Conservation (phyloP, 192 early-diverging fungal genomes). For the Geosiphon pyriformis region DNA sequence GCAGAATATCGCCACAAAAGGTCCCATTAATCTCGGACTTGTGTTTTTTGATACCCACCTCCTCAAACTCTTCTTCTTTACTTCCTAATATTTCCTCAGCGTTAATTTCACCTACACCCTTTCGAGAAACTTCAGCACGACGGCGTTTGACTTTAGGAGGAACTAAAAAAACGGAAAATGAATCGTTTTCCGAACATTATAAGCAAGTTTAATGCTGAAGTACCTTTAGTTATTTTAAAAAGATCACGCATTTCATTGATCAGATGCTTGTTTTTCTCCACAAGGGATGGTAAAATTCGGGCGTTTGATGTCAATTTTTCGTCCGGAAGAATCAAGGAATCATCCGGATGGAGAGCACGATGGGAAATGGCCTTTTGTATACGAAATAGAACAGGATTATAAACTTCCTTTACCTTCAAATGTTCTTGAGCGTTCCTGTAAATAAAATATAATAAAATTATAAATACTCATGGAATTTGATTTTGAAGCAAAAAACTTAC, state of each 20-base stretch:
- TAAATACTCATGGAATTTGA: not conserved
- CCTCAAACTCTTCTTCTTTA: conserved; percentile 28
- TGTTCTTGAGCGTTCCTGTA: conserved; percentile 40
- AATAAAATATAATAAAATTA: not conserved
- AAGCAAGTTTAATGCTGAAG: not conserved
- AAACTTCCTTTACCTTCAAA: conserved; percentile 46
- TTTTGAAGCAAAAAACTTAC: conserved; percentile 29
- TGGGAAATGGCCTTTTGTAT: conserved; percentile 51
- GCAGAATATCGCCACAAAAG: not conserved
- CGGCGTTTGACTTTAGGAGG: conserved; percentile 29
- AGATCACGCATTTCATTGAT: conserved; percentile 41
- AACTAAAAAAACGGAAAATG: not conserved
- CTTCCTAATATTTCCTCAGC: conserved; percentile 13
- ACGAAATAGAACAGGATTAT: conserved; percentile 57
- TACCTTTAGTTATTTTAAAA: conserved; percentile 55
- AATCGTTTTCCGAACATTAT: not conserved
- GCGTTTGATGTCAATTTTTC: conserved; percentile 41
- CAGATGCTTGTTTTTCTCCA: conserved; percentile 36
- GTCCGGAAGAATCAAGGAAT: conserved; percentile 46
- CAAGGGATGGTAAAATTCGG: conserved; percentile 36
- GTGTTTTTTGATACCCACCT: conserved; percentile 27
- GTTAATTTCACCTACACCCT: conserved; percentile 5
- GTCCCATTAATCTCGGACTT: conserved; percentile 15
- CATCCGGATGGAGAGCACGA: conserved; percentile 52
- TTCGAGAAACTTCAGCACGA: conserved; percentile 14